Percentiles rank a stretch among this genome's conserved stretches.
Conservation (phyloP, 2,329 filamentous ascomycete genomes). For the Penicillium sp. region DNA sequence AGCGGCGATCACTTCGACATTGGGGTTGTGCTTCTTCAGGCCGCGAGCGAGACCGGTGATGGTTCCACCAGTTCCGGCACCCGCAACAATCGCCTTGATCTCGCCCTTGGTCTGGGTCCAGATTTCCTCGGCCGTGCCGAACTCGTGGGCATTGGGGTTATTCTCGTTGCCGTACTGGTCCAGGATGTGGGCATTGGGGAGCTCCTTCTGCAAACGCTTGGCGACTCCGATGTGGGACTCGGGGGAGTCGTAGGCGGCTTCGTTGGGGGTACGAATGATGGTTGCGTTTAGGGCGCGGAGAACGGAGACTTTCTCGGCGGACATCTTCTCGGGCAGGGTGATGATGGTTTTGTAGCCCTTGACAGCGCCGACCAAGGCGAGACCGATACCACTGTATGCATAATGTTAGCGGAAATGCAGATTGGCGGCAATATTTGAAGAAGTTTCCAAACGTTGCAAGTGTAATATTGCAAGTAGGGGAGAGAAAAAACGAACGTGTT, state of each 20-base stretch:
- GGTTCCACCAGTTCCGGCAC: conserved; percentile 93
- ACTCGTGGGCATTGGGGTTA: conserved; percentile 92
- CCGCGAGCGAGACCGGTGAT: conserved; percentile 88
- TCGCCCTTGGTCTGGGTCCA: conserved; percentile 87
- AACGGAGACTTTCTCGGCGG: conserved; percentile 94
- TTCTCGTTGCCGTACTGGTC: conserved; percentile 93
- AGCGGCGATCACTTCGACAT: conserved; percentile 87
- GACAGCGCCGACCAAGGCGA: conserved; percentile 85
- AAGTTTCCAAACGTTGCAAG: no score
- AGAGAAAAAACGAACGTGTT: conserved; percentile 68
- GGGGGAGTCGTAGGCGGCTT: conserved; percentile 90
- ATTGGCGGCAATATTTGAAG: no score
- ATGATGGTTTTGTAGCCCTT: conserved; percentile 97
- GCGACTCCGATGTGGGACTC: conserved; percentile 98
- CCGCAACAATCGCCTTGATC: conserved; percentile 82
- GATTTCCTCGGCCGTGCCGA: conserved; percentile 93
- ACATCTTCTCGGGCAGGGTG: conserved; percentile 99
- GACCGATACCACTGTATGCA: conserved; percentile 70
- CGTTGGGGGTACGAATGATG: conserved; percentile 95
- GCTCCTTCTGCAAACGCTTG: conserved; percentile 85
- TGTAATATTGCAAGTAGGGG: no score
- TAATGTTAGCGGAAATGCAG: no score
- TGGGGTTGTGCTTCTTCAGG: conserved; percentile 80
- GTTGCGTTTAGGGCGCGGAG: conserved; percentile 91
- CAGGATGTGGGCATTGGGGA: conserved; percentile 94